phyloP scores from a whole-genome alignment of 176 grass and related monocot genomes.

The Pharus latifolius region DNA sequence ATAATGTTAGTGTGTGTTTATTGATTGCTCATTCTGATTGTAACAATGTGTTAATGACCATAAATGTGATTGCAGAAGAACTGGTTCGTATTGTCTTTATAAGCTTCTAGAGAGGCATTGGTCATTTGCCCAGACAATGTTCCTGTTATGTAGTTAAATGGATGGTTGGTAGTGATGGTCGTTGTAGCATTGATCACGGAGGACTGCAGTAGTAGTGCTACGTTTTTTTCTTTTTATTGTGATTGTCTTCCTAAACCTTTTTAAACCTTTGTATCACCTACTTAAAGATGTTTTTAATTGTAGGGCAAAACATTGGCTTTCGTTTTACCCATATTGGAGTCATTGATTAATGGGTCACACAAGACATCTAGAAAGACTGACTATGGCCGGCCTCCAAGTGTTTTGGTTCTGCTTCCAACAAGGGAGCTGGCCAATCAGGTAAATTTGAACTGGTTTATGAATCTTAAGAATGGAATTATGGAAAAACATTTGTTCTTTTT shows the following conservation, averaged over 20 bases:
- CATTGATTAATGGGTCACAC: conserved; percentile 62
- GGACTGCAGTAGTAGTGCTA: neutral
- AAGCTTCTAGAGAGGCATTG: too few relatives aligned
- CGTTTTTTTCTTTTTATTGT: neutral
- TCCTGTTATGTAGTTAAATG: neutral
- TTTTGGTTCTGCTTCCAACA: conserved; percentile 80
- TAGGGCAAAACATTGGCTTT: conserved; percentile 98
- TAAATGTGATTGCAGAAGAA: neutral
- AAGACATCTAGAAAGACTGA: conserved; percentile 52
- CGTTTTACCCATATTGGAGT: conserved; percentile 90
- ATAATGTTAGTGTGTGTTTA: neutral
- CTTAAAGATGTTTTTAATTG: neutral
- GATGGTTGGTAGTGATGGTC: neutral
- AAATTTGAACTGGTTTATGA: neutral
- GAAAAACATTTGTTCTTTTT: neutral
- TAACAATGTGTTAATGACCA: neutral
- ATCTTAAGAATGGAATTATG: neutral
- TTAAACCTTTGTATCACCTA: neutral
- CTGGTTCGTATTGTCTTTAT: neutral
- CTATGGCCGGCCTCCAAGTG: conserved; percentile 62
- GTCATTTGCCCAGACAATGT: too few relatives aligned
- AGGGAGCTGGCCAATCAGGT: conserved; percentile 97
- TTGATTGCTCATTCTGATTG: neutral
- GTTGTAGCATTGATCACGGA: neutral
- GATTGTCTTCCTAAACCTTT: neutral